These are phyloP conservation scores for Astragalus glycyphyllos DNA, from an alignment of 306 rosid genomes.

Conservation along the genomic window DNA sequence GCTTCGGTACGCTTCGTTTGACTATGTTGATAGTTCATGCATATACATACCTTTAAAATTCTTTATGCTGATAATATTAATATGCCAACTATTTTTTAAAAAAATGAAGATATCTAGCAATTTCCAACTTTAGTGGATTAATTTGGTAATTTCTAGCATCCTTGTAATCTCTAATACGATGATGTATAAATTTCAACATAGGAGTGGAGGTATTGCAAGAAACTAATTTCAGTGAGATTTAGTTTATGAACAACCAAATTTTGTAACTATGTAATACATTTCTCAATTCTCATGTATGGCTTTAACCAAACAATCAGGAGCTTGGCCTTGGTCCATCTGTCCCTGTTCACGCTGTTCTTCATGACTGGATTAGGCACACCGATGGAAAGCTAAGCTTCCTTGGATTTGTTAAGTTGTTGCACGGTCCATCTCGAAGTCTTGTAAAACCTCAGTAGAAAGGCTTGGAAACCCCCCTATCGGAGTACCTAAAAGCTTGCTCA, in stretches of 20 bases:
- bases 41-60: constrained; percentile 26
- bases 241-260: neutral
- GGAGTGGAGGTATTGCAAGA: constrained; percentile 24
- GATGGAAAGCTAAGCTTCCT: constrained; percentile 95
- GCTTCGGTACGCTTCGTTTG: constrained; percentile 77
- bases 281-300: constrained; percentile 50
- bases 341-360: constrained; percentile 91
- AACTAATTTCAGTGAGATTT: constrained; percentile 2
- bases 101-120: constrained; percentile 4
- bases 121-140: neutral
- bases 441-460: constrained; percentile 61
- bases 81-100: neutral
- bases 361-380: constrained; percentile 93
- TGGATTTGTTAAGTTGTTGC: constrained; percentile 86
- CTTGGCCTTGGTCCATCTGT: constrained; percentile 90
- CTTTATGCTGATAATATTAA: neutral
- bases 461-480: constrained; percentile 21
- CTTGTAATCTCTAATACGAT: constrained; percentile 18
- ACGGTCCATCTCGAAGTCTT: constrained; percentile 74
- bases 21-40: constrained; percentile 4
- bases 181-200: constrained; percentile 19
- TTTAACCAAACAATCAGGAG: constrained; percentile 64
- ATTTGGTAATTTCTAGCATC: neutral
- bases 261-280: constrained; percentile 18
- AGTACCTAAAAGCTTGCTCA: constrained; percentile 43